phyloP scores from a whole-genome alignment of 768 basidiomycete species.

The Psilocybe azurescens region DNA sequence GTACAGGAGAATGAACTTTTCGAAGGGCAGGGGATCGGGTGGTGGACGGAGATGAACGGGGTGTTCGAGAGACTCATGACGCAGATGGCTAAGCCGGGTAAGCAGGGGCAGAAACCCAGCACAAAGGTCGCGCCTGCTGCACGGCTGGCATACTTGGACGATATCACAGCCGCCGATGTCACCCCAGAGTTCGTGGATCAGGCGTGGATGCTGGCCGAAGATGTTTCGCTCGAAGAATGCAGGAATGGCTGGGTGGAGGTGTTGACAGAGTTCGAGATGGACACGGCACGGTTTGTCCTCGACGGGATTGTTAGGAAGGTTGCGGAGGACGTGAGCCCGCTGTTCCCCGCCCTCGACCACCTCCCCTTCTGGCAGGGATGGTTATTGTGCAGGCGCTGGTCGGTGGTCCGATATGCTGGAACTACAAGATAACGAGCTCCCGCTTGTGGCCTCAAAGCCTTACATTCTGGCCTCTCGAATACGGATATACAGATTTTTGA shows the following conservation, averaged over 20 bases:
- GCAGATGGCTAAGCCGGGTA: conserved; percentile 14
- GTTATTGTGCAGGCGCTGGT: conserved; percentile 23
- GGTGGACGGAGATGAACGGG: conserved; percentile 22
- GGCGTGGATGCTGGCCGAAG: conserved; percentile 51
- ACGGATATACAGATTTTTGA: conserved; percentile 59
- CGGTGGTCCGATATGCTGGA: conserved; percentile 55
- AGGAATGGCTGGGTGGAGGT: conserved; percentile 2
- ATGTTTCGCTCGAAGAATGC: conserved; percentile 18
- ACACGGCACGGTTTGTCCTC: conserved; percentile 61
- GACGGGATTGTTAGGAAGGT: conserved; percentile 54
- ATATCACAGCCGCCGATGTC: conserved; percentile 30
- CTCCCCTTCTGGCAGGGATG: conserved; percentile 5
- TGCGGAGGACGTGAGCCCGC: conserved; percentile 34
- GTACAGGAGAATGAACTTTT: conserved; percentile 30
- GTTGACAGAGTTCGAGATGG: conserved; percentile 54
- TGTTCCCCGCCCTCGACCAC: conserved; percentile 17
- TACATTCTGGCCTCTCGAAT: conserved; percentile 56
- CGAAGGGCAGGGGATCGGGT: conserved; percentile 20
- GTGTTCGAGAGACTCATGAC: conserved; percentile 21
- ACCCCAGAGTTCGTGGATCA: conserved; percentile 46
- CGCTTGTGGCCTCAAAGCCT: conserved; percentile 49
- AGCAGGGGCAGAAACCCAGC: conserved; percentile 25
- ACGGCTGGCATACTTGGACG: conserved; percentile 27
- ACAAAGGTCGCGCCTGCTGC: conserved; percentile 23
- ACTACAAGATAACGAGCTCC: conserved; percentile 64